Evolutionary conservation across 352 stramenopile species (phyloP), one percentile per base, ranked within the genome.

Genomic region (Bremia lactucae): DNA sequence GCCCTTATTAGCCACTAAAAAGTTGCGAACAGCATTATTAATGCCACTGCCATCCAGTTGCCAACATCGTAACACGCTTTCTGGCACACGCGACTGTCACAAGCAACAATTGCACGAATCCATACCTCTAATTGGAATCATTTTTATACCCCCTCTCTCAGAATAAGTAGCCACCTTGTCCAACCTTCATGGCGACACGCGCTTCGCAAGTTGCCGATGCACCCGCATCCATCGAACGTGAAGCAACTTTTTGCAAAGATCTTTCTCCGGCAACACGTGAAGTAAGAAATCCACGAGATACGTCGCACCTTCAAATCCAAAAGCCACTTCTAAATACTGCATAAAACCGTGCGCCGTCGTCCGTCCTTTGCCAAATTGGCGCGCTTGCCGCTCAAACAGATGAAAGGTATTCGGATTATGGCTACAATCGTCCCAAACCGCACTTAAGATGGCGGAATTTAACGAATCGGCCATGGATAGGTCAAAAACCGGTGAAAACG

Each of bases 261-360:
- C 59, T 33, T 70, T 46, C 35, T 88, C 72, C 0, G 79, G 79
- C 19, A 92, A 59, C 15, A 92, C 75, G 36, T 89, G 63, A 22
- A 89, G 62, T 38, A 92, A 35, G 42, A 92, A 88, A 47, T 92
- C 79, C 11, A 87, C 73, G 14, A 92, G 63, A 41, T 89, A 92
- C 11, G 52, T 62, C 0, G 71, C 77, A 21, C 76, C 76, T 15
- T 86, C 72, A 22, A 76, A 26, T 24, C 76, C 73, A 45, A 92
- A 92, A n/a, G 74, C 68, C 10, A 88, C 52, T 36, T 88, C 79
- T 15, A 92, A 40, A 46, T 89, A 92, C 56, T 85, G 71, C 43
- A 83, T 66, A 29, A 88, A 92, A 37, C 74, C 65, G 13, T 33
- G 51, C 4, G 70, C 74, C 1, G 72, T 62, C 2, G 60, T 81